phyloP scores from a whole-genome alignment of 2,329 filamentous ascomycete species.

The Bipolaris cookei region DNA sequence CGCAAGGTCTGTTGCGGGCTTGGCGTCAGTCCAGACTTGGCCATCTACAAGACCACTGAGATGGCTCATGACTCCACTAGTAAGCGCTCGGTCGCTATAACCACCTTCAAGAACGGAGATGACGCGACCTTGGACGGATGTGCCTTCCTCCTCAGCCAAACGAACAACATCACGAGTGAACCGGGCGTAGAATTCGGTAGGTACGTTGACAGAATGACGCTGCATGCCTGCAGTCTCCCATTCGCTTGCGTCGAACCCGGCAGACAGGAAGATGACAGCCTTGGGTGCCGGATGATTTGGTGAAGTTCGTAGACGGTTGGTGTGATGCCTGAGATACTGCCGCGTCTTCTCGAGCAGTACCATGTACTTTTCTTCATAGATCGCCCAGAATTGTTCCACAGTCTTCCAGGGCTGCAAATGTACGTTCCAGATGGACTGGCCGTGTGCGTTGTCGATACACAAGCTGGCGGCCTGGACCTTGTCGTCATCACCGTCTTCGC shows the following conservation, averaged over 20 bases:
- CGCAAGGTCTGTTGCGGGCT: conserved; percentile 56
- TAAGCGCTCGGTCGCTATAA: conserved; percentile 90
- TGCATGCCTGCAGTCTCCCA: conserved; percentile 95
- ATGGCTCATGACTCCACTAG: conserved; percentile 88
- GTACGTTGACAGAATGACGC: conserved; percentile 91
- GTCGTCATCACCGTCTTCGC: conserved; percentile 88
- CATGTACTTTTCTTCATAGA: conserved; percentile 82
- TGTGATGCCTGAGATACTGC: conserved; percentile 75
- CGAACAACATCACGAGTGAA: conserved; percentile 85
- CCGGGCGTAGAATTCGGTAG: conserved; percentile 93
- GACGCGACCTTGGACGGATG: conserved; percentile 79
- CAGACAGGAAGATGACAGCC: conserved; percentile 91
- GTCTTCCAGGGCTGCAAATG: conserved; percentile 89
- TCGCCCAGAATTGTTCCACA: conserved; percentile 81
- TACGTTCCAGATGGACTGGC: conserved; percentile 94
- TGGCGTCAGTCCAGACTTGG: conserved; percentile 43
- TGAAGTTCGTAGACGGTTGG: conserved; percentile 65
- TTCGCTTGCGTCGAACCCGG: conserved; percentile 96
- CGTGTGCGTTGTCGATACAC: conserved; percentile 92
- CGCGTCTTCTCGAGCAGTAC: conserved; percentile 81
- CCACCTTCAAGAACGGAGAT: conserved; percentile 95
- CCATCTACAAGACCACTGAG: conserved; percentile 77
- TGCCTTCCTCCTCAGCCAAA: conserved; percentile 78
- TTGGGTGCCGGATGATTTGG: conserved; percentile 69
- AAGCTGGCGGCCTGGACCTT: conserved; percentile 94